Conservation (phyloP, 345 rosid species). For the Rhodamnia argentea region DNA sequence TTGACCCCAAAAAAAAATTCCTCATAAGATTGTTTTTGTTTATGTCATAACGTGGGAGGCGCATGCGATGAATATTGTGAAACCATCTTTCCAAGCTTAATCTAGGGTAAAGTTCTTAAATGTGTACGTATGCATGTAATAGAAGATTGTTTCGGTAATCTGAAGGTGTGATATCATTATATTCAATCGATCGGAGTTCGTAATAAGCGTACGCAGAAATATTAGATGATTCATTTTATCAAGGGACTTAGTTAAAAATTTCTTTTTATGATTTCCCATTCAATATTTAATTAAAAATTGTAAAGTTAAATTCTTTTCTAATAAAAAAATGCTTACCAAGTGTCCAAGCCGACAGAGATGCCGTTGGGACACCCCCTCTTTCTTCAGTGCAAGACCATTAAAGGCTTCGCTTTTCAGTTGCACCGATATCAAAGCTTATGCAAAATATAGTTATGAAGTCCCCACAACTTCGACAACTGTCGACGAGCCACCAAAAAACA, state of each 20-base stretch:
- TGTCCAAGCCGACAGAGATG: not conserved
- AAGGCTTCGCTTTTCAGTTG: not conserved
- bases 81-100: not conserved
- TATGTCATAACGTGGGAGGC: not conserved
- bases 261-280: rapidly evolving
- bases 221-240: not conserved
- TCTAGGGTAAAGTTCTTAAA: not conserved
- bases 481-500: not conserved
- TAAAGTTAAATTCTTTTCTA: not conserved
- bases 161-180: not conserved
- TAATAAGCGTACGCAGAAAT: rapidly evolving
- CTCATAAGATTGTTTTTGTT: not conserved
- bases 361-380: not conserved
- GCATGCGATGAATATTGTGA: not conserved
- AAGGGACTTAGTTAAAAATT: not conserved
- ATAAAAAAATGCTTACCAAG: not conserved
- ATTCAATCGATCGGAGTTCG: rapidly evolving
- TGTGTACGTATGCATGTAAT: rapidly evolving
- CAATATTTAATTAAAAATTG: not conserved
- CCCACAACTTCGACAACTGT: not conserved
- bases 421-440: too few relatives aligned
- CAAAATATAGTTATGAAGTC: not conserved
- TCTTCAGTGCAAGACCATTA: not conserved
- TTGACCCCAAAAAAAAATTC: not conserved
- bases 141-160: not conserved